These are phyloP conservation scores for Mycena polygramma DNA, from an alignment of 768 basidiomycete species.

Conservation along the genomic window DNA sequence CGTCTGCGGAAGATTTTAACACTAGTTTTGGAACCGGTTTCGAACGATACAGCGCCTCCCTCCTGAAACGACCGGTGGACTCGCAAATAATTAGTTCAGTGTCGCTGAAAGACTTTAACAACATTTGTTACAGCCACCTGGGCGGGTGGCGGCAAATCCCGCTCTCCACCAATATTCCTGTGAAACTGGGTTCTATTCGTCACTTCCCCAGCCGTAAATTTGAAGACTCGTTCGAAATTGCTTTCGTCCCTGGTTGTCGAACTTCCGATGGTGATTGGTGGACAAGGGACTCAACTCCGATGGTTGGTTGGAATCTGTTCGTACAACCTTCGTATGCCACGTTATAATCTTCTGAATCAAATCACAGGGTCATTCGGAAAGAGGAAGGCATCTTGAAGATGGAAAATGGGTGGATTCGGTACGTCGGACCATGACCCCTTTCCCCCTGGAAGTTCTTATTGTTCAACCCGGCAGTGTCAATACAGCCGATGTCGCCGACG, in stretches of 20 bases:
- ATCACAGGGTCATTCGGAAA: no score
- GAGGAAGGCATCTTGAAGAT: no score
- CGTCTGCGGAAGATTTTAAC: no score
- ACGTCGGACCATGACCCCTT: neutral
- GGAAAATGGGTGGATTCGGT: neutral
- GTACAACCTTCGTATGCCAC: neutral
- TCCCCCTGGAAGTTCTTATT: no score
- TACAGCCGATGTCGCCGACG: neutral
- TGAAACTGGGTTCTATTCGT: neutral
- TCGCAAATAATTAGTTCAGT: constrained; percentile 10
- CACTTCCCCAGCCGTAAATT: neutral
- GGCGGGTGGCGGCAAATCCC: neutral
- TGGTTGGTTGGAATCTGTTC: neutral
- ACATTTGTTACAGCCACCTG: constrained; percentile 6
- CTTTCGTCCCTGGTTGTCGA: neutral
- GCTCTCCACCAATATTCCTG: neutral
- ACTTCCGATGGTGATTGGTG: neutral
- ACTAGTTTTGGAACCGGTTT: no score
- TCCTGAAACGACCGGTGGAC: neutral
- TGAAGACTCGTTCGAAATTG: constrained; percentile 2
- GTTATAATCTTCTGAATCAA: no score
- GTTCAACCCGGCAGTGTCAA: neutral
- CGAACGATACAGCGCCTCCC: neutral
- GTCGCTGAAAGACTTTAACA: neutral
- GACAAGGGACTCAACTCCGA: neutral